These are phyloP conservation scores for Fusarium nygamai DNA, from an alignment of 2,329 filamentous ascomycete genomes.

Conservation along the genomic window DNA sequence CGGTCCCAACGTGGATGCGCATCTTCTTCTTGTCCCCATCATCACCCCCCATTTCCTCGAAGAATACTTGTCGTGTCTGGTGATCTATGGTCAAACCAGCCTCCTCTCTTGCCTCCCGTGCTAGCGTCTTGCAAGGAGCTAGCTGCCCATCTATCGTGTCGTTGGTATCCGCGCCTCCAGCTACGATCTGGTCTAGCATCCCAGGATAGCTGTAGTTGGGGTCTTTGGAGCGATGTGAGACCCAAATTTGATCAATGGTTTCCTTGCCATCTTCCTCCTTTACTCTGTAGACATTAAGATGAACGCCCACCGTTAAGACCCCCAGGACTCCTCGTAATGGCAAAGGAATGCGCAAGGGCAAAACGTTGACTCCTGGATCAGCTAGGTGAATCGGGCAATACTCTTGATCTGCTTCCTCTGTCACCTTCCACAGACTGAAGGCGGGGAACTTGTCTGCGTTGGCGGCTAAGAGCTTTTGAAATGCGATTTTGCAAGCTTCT, in stretches of 20 bases:
- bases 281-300: constrained; percentile 50
- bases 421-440: constrained; percentile 31
- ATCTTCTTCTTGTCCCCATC: background rate
- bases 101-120: constrained; percentile 49
- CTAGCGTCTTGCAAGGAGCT: constrained; percentile 42
- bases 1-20: constrained; percentile 32
- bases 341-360: constrained; percentile 44
- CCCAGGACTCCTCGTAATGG: constrained; percentile 49
- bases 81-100: constrained; percentile 38
- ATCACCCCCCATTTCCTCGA: background rate
- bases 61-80: constrained; percentile 27
- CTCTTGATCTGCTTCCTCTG: constrained; percentile 24
- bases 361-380: constrained; percentile 24
- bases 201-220: constrained; percentile 46
- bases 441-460: constrained; percentile 41
- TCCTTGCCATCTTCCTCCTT: constrained; percentile 33
- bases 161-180: constrained; percentile 47
- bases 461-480: constrained; percentile 20
- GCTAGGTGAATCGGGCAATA: constrained; percentile 46
- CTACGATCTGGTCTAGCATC: constrained; percentile 51
- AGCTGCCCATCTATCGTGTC: constrained; percentile 38
- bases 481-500: background rate
- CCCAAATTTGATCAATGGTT: constrained; percentile 46
- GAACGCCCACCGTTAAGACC: constrained; percentile 49
- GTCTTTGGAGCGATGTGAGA: constrained; percentile 45